Evolutionary conservation across 1,139 yeast genomes (phyloP).

Genomic region (Diutina mesorugosa): DNA sequence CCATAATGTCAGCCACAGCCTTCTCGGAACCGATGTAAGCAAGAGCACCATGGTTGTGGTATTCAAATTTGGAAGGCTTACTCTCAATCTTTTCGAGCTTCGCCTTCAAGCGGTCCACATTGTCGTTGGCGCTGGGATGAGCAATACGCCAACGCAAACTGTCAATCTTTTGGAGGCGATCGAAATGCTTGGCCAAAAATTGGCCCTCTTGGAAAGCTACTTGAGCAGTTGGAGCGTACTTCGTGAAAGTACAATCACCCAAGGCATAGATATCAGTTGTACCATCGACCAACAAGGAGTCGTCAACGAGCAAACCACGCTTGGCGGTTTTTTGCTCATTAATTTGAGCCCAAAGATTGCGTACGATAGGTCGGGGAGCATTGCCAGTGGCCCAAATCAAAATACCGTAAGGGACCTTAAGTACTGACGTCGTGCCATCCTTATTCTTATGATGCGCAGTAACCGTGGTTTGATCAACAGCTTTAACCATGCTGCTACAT

Average conservation of each 20-base stretch:
- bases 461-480: conserved; percentile 58
- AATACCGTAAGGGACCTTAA: conserved; percentile 77
- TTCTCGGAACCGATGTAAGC: conserved; percentile 82
- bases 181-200: conserved; percentile 63
- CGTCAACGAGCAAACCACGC: conserved; percentile 80
- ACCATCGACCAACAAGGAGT: conserved; percentile 64
- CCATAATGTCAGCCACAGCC: conserved; percentile 86
- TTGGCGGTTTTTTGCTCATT: conserved; percentile 80
- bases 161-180: conserved; percentile 57
- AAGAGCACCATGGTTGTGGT: conserved; percentile 60
- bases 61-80: conserved; percentile 46
- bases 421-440: conserved; percentile 45
- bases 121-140: conserved; percentile 18
- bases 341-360: conserved; percentile 52
- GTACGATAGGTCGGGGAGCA: conserved; percentile 71
- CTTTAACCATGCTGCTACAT: conserved; percentile 81
- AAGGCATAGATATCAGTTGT: conserved; percentile 74
- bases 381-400: conserved; percentile 98
- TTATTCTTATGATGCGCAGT: conserved; percentile 51
- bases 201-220: conserved; percentile 93
- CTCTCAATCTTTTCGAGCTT: conserved; percentile 26
- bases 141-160: conserved; percentile 32
- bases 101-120: conserved; percentile 26
- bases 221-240: conserved; percentile 92
- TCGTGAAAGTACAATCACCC: conserved; percentile 90